Percentiles rank a stretch among this genome's conserved stretches.
phyloP scores from a whole-genome alignment of 768 basidiomycete species.

The Cystofilobasidium bisporidii region DNA sequence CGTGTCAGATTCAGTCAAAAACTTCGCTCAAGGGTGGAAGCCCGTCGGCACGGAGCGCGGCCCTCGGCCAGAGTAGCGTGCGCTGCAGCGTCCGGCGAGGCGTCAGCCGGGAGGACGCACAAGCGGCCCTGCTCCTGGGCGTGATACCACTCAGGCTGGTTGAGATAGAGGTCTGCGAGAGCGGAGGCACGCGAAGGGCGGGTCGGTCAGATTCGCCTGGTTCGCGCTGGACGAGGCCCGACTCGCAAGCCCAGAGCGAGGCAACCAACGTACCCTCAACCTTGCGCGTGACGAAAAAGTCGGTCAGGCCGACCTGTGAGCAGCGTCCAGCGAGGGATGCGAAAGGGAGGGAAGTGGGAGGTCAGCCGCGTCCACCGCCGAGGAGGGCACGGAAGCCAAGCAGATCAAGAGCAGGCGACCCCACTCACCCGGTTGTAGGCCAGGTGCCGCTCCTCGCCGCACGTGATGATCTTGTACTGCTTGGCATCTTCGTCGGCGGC shows the following conservation, averaged over 20 bases:
- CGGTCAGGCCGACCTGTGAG: slow-evolving; percentile 29
- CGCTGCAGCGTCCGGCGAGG: no score
- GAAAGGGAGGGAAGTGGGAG: no score
- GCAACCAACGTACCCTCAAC: slow-evolving; percentile 3
- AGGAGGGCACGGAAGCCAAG: no score
- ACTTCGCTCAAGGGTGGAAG: no score
- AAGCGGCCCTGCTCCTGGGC: slow-evolving; percentile 53
- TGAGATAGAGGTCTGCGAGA: slow-evolving; percentile 28
- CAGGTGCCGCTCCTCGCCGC: slow-evolving; percentile 48
- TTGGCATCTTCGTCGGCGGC: slow-evolving; percentile 45
- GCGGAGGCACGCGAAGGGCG: slow-evolving; percentile 3
- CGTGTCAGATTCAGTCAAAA: no score
- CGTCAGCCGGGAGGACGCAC: no score
- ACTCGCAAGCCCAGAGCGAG: no score
- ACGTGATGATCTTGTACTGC: slow-evolving; percentile 51
- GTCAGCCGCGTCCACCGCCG: no score
- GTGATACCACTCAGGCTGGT: slow-evolving; percentile 50
- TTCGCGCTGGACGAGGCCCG: slow-evolving; percentile 47
- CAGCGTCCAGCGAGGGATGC: no score
- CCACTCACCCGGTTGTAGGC: slow-evolving; percentile 30
- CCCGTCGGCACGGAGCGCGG: no score
- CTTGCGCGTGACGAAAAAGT: slow-evolving; percentile 20
- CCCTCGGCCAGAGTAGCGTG: no score
- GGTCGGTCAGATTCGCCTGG: slow-evolving; percentile 43
- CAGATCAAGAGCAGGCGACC: slow-evolving; percentile 5